A percentile compares a stretch with the other conserved stretches of the same genome.
Conservation (phyloP, 2,329 filamentous ascomycete species). For the Aschersonia sp. region DNA sequence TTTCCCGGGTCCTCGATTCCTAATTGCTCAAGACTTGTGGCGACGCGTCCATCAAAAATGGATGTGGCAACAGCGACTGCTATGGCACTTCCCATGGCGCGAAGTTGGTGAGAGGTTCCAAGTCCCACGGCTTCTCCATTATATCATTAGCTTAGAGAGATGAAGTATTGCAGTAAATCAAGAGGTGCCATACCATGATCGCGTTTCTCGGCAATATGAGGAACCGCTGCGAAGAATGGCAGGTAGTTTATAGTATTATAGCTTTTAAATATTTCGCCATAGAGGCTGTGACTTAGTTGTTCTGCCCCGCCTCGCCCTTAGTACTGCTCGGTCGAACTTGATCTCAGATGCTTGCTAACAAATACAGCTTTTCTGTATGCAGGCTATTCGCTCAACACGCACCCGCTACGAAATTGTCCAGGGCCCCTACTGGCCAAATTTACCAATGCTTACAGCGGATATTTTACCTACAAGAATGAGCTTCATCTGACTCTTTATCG, state of each 20-base stretch:
- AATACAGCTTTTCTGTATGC: no score
- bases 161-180: not conserved
- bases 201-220: not conserved
- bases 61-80: not conserved
- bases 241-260: not conserved
- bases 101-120: not conserved
- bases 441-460: no score
- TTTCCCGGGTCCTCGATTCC: not conserved
- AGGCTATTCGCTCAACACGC: no score
- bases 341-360: no score
- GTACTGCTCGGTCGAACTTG: no score
- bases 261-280: no score
- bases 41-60: not conserved
- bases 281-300: no score
- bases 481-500: no score
- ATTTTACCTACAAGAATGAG: no score
- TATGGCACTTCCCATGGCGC: not conserved
- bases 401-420: no score
- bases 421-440: no score
- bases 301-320: no score
- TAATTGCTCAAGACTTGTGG: not conserved
- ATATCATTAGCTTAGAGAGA: not conserved
- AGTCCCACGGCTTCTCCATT: not conserved
- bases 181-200: not conserved
- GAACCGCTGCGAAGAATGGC: not conserved